phyloP scores from a whole-genome alignment of 805 yeast genomes.

The Saturnispora bothae region DNA sequence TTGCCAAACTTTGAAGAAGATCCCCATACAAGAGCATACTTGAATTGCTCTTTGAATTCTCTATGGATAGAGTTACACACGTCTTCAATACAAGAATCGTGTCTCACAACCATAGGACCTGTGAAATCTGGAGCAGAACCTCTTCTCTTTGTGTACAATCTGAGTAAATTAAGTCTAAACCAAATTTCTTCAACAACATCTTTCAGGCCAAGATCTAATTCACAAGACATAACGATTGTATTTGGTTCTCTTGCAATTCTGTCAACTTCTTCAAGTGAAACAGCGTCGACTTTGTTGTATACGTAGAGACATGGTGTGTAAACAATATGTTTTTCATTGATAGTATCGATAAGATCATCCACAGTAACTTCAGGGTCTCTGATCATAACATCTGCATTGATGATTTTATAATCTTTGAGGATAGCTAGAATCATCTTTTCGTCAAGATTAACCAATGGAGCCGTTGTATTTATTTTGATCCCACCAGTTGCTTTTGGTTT shows the following conservation, averaged over 20 bases:
- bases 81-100: conserved; percentile 66
- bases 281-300: conserved; percentile 92
- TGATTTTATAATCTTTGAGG: conserved; percentile 77
- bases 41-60: conserved; percentile 84
- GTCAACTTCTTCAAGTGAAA: conserved; percentile 88
- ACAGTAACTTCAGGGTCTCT: conserved; percentile 84
- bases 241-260: conserved; percentile 85
- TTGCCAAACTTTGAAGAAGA: conserved; percentile 71
- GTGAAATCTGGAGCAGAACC: conserved; percentile 71
- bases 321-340: conserved; percentile 78
- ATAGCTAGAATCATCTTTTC: conserved; percentile 71
- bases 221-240: conserved; percentile 91
- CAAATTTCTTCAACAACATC: conserved; percentile 90
- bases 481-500: conserved; percentile 86
- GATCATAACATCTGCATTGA: conserved; percentile 86
- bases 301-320: conserved; percentile 89
- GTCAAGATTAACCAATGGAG: conserved; percentile 73
- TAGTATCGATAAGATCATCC: conserved; percentile 86
- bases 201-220: conserved; percentile 71
- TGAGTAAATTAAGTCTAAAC: conserved; percentile 70
- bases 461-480: conserved; percentile 66
- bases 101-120: conserved; percentile 88
- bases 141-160: conserved; percentile 81
- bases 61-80: conserved; percentile 89
- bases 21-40: conserved; percentile 96